phyloP scores from a whole-genome alignment of 768 basidiomycete species.

The Pleurotus giganteus region DNA sequence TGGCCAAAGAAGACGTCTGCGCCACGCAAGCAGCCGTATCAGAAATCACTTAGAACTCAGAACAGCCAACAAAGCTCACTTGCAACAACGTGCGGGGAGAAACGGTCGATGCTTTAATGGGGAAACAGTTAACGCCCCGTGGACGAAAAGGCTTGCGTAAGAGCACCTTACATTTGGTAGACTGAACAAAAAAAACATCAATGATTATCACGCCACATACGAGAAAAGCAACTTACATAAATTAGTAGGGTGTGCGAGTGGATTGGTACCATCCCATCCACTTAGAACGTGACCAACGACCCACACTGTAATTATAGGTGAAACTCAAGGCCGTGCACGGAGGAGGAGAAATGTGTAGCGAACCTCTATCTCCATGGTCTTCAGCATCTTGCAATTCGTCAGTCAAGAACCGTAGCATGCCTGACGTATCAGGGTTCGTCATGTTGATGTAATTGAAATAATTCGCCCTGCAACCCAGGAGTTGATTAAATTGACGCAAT shows the following conservation, averaged over 20 bases:
- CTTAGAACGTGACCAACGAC: constrained; percentile 58
- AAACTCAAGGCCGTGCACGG: constrained; percentile 1
- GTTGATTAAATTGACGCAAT: not conserved
- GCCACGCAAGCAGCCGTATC: not conserved
- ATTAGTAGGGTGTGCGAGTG: constrained; percentile 62
- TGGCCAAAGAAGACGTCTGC: constrained; percentile 80
- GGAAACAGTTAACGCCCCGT: not conserved
- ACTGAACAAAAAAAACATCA: constrained; percentile 19
- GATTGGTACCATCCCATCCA: constrained; percentile 68
- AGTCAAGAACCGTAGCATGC: constrained; percentile 76
- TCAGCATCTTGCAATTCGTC: constrained; percentile 79
- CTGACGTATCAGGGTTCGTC: constrained; percentile 64
- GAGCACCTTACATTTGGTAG: constrained; percentile 36
- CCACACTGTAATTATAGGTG: constrained; percentile 32
- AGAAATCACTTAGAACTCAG: constrained; percentile 12
- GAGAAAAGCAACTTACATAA: constrained; percentile 48
- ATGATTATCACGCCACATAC: not conserved
- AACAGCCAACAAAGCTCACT: constrained; percentile 39
- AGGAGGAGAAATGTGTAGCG: constrained; percentile 13
- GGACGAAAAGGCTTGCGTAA: not conserved
- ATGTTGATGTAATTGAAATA: constrained; percentile 79
- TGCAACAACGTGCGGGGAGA: constrained; percentile 74
- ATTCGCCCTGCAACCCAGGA: constrained; percentile 45
- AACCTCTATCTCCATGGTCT: constrained; percentile 70
- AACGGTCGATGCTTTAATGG: constrained; percentile 62